These are phyloP conservation scores for Dioscorea alata DNA, from an alignment of 106 monocot genomes.

Conservation along the genomic window DNA sequence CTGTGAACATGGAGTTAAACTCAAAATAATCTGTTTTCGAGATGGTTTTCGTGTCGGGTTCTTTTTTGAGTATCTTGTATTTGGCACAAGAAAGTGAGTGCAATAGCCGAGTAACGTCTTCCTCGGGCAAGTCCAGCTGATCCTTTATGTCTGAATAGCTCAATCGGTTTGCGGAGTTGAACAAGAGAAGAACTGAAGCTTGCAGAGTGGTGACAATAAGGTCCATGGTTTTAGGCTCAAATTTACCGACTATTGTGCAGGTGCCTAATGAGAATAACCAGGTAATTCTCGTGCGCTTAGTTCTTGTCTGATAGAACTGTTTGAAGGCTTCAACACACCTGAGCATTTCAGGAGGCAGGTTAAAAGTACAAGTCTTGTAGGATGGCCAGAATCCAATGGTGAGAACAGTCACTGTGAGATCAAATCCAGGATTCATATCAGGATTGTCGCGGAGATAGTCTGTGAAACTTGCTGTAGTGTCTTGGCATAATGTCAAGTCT, in stretches of 20 bases:
- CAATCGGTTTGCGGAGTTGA: conserved; percentile 70
- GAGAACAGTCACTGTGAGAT: conserved; percentile 12
- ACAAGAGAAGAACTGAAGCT: conserved; percentile 67
- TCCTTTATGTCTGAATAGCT: conserved; percentile 80
- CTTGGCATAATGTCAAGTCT: conserved; percentile 7
- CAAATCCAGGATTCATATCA: not conserved
- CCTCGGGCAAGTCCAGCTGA: conserved; percentile 65
- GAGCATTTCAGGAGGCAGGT: conserved; percentile 18
- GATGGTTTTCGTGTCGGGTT: conserved; percentile 68
- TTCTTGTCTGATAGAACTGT: conserved; percentile 4
- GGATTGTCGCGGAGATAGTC: conserved; percentile 1
- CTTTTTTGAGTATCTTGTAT: conserved; percentile 85
- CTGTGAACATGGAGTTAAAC: conserved; percentile 94
- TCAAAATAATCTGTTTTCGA: conserved; percentile 65
- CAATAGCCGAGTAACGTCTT: conserved; percentile 76
- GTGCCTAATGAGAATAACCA: conserved; percentile 37
- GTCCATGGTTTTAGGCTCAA: conserved; percentile 74
- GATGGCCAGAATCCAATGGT: conserved; percentile 15
- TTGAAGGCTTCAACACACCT: conserved; percentile 9
- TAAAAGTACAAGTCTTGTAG: conserved; percentile 5
- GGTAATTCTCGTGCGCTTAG: conserved; percentile 3
- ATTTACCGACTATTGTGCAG: conserved; percentile 71
- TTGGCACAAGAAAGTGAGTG: conserved; percentile 94
- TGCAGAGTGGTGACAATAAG: conserved; percentile 49
- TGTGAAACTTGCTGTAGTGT: conserved; percentile 2